Evolutionary conservation across 352 stramenopile species (phyloP), one percentile per base, ranked within the genome.

Genomic region (Pythium folliculosum): DNA sequence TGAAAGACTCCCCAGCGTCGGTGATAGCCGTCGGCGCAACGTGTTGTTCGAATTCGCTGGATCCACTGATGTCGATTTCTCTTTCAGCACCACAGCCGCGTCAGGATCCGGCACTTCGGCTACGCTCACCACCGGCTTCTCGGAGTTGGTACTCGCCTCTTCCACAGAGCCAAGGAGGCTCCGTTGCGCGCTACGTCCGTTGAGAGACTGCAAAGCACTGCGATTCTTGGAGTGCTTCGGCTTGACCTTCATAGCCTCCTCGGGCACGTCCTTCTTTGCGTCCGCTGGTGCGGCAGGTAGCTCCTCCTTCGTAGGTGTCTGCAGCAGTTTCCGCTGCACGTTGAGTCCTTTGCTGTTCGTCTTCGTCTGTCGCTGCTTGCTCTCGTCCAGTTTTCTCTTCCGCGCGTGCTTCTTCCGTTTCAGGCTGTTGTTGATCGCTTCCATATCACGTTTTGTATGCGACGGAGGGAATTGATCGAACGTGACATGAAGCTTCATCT

Each of bases 381-480:
- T 77, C 3, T 85, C 81, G 2, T 91, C 78, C 16, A 78, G 49
- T 73, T 90, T 90, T 27, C 82, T 77, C 48, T 87, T 86, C 21
- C 81, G 73, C 54, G 72, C 66, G 13, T 87, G 72, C 43, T 77
- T 82, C 60, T 89, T 90, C 19, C 81, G 75, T 48, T 88, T 90
- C 44, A 95, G 69, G 38, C 78, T 91, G 63, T 93, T 89, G 69
- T 95, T 95, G 68, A 95, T 95, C 2, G 84, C 80, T 44, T 90
- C 78, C 16, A 94, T 88, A 32, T 92, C 79, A 21, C 81, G 81
- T 44, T 87, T 86, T 2, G 79, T 75, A 38, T 89, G 75, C 38
- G 73, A 78, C 8, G 71, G 63, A n/a, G 74, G 70, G 22, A 67
- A 81, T 0, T 75, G 23, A 43, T 82, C 82, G 38, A 86, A 86